Evolutionary conservation across 768 basidiomycete species (phyloP), one percentile per base, ranked within the genome.

Genomic region (Artomyces pyxidatus): DNA sequence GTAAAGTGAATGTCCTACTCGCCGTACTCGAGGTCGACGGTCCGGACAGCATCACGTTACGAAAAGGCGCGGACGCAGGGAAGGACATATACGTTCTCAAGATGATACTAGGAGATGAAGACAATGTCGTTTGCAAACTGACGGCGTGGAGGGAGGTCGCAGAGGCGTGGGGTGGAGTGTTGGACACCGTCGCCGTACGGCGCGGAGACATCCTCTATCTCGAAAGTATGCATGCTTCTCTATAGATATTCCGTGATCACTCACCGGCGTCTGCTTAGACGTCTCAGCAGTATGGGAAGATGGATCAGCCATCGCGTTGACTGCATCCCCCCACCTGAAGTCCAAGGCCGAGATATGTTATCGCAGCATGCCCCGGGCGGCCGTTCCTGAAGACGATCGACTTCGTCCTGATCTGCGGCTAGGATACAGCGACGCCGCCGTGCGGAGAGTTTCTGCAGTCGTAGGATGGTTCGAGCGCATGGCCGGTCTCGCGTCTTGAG

Each of bases 101-200:
- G 58, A 68, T 88, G 58, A 77, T 90, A 41, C 63, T 90, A 22
- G 83, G 84, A 9, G 85, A 89, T 57, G 85, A 88, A 46, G 76
- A 76, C 25, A 82, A 83, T 1, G 71, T 65, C 1, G 73, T 89
- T 6, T 78, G 78, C 58, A 87, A 82, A 64, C 62, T 90, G 16
- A 84, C 83, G 4, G 87, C 82, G 11, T 91, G 88, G 88, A 69
- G 87, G 47, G 82, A 88, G 40, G 67, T 76, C 4, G 88, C 88
- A 10, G 83, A 88, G 38, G 63, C 64, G 0, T 89, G 87, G 88
- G 84, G 82, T 25, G 71, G 71, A 21, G 73, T 71, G 1, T 68
- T 69, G 9, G 63, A 69, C 6, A 63, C 63, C 3, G 61, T 68
- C 10, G 73, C 65, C 16, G 63, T 78, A 2, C 85, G 81, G 58